These are phyloP conservation scores for Penicillium daleae DNA, from an alignment of 495 filamentous ascomycete species.

Conservation along the genomic window DNA sequence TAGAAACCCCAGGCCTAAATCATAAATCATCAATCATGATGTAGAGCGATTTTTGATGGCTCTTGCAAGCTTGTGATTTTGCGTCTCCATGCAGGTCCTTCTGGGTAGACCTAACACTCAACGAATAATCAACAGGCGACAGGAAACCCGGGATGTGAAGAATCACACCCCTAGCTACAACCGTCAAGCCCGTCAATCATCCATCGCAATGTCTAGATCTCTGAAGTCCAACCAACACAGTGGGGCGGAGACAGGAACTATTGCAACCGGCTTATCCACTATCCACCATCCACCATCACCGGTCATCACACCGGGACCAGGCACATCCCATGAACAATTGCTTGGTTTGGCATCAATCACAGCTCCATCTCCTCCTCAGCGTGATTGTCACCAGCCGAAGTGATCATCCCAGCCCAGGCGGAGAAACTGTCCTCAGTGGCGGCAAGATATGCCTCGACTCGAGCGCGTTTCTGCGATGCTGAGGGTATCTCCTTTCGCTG, in stretches of 20 bases:
- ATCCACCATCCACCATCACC: too few species aligned
- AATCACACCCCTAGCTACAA: neutral
- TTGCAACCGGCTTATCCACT: neutral
- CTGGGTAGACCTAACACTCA: neutral
- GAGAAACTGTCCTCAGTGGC: conserved; percentile 40
- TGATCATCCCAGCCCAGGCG: conserved; percentile 49
- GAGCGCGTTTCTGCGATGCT: neutral
- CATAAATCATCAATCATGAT: neutral
- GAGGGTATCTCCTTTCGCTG: neutral
- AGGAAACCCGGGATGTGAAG: neutral
- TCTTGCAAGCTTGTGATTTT: neutral
- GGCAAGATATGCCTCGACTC: conserved; percentile 42
- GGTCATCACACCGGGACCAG: neutral
- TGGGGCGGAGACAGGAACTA: neutral
- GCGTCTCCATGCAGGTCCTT: neutral
- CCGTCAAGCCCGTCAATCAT: neutral
- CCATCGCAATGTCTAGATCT: neutral
- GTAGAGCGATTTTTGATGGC: neutral
- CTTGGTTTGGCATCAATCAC: conserved; percentile 17
- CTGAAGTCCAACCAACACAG: neutral
- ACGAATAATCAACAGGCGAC: neutral
- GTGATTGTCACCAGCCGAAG: conserved; percentile 53
- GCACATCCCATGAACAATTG: neutral
- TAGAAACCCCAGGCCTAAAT: neutral
- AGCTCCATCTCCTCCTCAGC: conserved; percentile 54